Percentiles rank a stretch among this genome's conserved stretches.
phyloP scores from a whole-genome alignment of 2,329 filamentous ascomycete species.

The Monilinia vaccinii-corymbosi region DNA sequence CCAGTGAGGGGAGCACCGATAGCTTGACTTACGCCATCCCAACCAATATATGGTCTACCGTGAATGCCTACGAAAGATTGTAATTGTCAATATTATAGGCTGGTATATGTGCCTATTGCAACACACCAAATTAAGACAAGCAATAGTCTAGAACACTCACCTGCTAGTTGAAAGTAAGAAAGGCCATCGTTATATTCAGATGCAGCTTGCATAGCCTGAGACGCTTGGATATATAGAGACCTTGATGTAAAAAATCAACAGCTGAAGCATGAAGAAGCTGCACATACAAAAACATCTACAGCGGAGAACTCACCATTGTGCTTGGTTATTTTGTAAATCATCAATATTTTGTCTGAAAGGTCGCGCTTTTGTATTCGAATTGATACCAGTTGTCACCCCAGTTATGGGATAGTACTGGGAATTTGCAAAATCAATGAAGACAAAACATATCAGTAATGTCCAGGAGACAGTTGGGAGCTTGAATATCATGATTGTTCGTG shows the following conservation, averaged over 20 bases:
- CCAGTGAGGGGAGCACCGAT: slow-evolving; percentile 16
- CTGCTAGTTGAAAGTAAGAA: slow-evolving; percentile 23
- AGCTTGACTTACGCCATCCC: slow-evolving; percentile 18
- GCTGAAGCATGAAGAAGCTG: background rate
- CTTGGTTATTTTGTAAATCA: slow-evolving; percentile 18
- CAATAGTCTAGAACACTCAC: slow-evolving; percentile 8
- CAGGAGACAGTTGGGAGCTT: background rate
- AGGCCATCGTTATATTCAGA: slow-evolving; percentile 12
- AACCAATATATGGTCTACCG: slow-evolving; percentile 21
- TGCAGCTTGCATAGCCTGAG: slow-evolving; percentile 17
- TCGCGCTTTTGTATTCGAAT: slow-evolving; percentile 12
- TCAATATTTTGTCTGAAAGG: slow-evolving; percentile 21
- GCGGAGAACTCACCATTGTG: slow-evolving; percentile 1
- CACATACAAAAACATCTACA: slow-evolving; percentile 13
- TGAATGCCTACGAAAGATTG: slow-evolving; percentile 15
- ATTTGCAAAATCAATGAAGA: background rate
- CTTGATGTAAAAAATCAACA: slow-evolving; percentile 12
- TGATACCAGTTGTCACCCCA: slow-evolving; percentile 19
- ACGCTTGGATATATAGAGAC: slow-evolving; percentile 17
- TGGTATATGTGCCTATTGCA: background rate
- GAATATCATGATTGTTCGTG: background rate
- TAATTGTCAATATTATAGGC: background rate
- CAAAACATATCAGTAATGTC: background rate
- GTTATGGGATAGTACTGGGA: slow-evolving; percentile 11
- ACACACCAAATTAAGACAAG: background rate